Percentiles rank a stretch among this genome's conserved stretches.
Conservation (phyloP, 352 stramenopile species). For the Phytophthora chlamydospora region DNA sequence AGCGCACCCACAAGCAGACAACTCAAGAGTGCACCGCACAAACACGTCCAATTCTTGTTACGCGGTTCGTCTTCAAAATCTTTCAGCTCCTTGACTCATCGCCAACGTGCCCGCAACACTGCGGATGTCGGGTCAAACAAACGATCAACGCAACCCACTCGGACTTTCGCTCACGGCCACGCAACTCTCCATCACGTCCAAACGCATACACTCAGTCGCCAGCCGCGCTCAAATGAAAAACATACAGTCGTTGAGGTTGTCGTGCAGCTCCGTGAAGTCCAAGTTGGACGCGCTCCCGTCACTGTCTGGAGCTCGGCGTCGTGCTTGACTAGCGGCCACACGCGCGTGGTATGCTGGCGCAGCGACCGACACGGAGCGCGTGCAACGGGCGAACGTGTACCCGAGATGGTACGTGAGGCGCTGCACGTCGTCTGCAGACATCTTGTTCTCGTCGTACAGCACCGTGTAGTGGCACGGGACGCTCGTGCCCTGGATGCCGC, state of each 20-base stretch:
- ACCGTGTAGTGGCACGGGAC: slow-evolving; percentile 88
- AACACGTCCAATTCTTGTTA: no score
- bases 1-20: no score
- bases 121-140: slow-evolving; percentile 1
- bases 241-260: slow-evolving; percentile 69
- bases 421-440: slow-evolving; percentile 72
- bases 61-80: slow-evolving; percentile 8
- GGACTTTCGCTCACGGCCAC: neutral
- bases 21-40: no score
- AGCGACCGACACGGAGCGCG: slow-evolving; percentile 85
- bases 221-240: slow-evolving; percentile 57
- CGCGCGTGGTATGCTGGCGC: slow-evolving; percentile 90
- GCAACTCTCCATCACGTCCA: slow-evolving; percentile 1
- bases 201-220: slow-evolving; percentile 4
- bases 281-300: slow-evolving; percentile 61
- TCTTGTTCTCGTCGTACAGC: slow-evolving; percentile 77
- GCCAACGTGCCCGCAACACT: slow-evolving; percentile 11
- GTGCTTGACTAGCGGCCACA: slow-evolving; percentile 77
- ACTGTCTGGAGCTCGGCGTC: slow-evolving; percentile 3
- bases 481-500: slow-evolving; percentile 83
- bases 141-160: neutral
- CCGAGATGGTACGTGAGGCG: slow-evolving; percentile 75
- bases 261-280: slow-evolving; percentile 67
- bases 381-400: slow-evolving; percentile 88
- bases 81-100: slow-evolving; percentile 18